Evolutionary conservation across 257 asterid genomes (phyloP), one percentile per base, ranked within the genome.

Genomic region (Knoxia roxburghii): DNA sequence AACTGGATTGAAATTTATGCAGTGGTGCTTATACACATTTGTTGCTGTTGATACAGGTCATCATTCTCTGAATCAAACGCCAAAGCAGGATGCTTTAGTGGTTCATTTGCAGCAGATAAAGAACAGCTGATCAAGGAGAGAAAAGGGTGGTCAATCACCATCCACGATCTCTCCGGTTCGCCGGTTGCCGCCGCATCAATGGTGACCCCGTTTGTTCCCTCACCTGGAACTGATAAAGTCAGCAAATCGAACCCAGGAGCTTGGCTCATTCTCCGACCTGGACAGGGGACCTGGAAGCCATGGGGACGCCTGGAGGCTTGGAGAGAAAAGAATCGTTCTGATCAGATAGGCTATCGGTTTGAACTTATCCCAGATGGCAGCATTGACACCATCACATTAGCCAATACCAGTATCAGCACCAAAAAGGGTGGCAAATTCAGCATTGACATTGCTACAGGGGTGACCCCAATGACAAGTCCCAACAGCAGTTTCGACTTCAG

Each of bases 291-390:
- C 1, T 94, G 97, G 97, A 79, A 77, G 78, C 99, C 99, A 0
- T 94, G 99, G 99, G 99, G 97, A 43, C 91, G 96, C 12, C 92
- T 94, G 3, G 97, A 94, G 79, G 97, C 97, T 0, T 94, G 99
- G 97, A 75, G 95, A 26, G 91, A 87, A 43, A 52, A 75, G 29
- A 69, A 53, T 23, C 61, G 65, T 14, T 81, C 80, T 2, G 77
- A 78, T 76, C 75, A 59, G 55, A 86, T 94, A 11, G 97, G 99
- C 45, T 85, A 82, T 83, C 92, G 96, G n/a, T 88, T 94, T 64
- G 97, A 94, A 24, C 86, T 94, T 43, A 84, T 86, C 80, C 96
- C 96, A 4, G 95, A 90, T 21, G 96, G 92, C 10, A 82, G 90
- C 59, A 70, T 85, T 14, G 96, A 90, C 74, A 68, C 96, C 0